A percentile compares a stretch with the other conserved stretches of the same genome.
Evolutionary conservation across 164 flowering plant species (phyloP).

Genomic region (Nymphaea colorata): DNA sequence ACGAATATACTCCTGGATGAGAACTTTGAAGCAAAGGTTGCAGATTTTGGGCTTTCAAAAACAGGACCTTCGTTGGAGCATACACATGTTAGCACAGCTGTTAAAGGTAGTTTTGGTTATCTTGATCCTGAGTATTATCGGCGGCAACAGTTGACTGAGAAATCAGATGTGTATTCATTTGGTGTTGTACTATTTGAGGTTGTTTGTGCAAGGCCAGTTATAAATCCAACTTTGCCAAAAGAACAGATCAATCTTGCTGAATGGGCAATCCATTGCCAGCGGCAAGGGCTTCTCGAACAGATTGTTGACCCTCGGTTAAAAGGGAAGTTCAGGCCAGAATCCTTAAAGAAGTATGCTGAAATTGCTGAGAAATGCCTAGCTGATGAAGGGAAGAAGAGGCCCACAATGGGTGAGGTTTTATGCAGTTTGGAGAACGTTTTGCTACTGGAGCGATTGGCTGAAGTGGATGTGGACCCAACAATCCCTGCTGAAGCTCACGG

Average conservation of each 20-base stretch:
- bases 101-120: constrained; percentile 73
- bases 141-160: constrained; percentile 56
- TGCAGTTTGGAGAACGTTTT: constrained; percentile 61
- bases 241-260: constrained; percentile 67
- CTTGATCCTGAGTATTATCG: constrained; percentile 69
- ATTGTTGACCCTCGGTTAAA: constrained; percentile 40
- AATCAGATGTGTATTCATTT: constrained; percentile 69
- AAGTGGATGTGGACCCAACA: neutral
- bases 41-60: constrained; percentile 67
- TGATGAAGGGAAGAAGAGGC: constrained; percentile 53
- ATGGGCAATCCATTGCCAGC: constrained; percentile 63
- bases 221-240: constrained; percentile 51
- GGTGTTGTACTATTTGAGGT: constrained; percentile 67
- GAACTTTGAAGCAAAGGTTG: constrained; percentile 55
- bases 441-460: constrained; percentile 19
- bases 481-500: neutral
- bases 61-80: constrained; percentile 55
- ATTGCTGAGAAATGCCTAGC: constrained; percentile 59
- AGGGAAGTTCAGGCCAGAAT: constrained; percentile 33
- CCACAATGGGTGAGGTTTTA: constrained; percentile 64
- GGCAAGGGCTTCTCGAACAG: constrained; percentile 32
- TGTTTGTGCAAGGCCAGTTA: constrained; percentile 63
- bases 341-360: constrained; percentile 46
- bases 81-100: constrained; percentile 72
- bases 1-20: constrained; percentile 60